These are phyloP conservation scores for Dionaea muscipula DNA, from an alignment of 179 eudicot genomes.

Conservation along the genomic window DNA sequence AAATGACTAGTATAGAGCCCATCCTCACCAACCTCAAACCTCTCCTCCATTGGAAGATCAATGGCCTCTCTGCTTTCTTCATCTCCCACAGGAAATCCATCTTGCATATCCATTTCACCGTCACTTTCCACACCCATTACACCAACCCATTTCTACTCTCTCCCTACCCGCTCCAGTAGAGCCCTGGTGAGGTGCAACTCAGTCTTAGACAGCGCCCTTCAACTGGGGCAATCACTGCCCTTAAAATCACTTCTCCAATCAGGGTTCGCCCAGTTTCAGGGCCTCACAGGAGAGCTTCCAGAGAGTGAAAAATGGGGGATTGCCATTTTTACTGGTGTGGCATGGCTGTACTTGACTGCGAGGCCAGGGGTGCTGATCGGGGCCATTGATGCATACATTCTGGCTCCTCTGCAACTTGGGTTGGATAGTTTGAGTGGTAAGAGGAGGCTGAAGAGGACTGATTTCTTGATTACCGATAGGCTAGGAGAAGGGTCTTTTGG, in stretches of 20 bases:
- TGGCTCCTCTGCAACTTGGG: slow-evolving; percentile 71
- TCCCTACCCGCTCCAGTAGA: slow-evolving; percentile 16
- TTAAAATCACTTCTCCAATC: slow-evolving; percentile 31
- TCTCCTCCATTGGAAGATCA: slow-evolving; percentile 7
- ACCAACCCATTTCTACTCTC: slow-evolving; percentile 19
- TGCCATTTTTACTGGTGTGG: slow-evolving; percentile 39
- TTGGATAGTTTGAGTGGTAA: slow-evolving; percentile 55
- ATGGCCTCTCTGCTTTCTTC: slow-evolving; percentile 70
- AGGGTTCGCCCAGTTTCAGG: slow-evolving; percentile 34
- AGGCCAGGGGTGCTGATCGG: slow-evolving; percentile 85
- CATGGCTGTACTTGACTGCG: slow-evolving; percentile 82
- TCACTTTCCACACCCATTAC: slow-evolving; percentile 25
- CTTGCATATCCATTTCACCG: slow-evolving; percentile 16
- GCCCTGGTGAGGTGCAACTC: slow-evolving; percentile 36
- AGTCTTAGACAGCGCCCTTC: slow-evolving; percentile 28
- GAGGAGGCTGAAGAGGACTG: slow-evolving; percentile 53
- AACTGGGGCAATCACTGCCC: slow-evolving; percentile 21
- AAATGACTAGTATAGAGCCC: too few relatives aligned
- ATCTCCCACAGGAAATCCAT: slow-evolving; percentile 32
- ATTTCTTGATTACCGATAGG: slow-evolving; percentile 56
- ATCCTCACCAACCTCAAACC: slow-evolving; percentile 3
- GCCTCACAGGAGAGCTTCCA: slow-evolving; percentile 31
- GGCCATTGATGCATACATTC: slow-evolving; percentile 72
- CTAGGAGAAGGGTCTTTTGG: slow-evolving; percentile 95
- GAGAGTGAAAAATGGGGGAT: slow-evolving; percentile 57